phyloP scores from a whole-genome alignment of 805 yeast species.

The Diddensiella caesifluorescens region DNA sequence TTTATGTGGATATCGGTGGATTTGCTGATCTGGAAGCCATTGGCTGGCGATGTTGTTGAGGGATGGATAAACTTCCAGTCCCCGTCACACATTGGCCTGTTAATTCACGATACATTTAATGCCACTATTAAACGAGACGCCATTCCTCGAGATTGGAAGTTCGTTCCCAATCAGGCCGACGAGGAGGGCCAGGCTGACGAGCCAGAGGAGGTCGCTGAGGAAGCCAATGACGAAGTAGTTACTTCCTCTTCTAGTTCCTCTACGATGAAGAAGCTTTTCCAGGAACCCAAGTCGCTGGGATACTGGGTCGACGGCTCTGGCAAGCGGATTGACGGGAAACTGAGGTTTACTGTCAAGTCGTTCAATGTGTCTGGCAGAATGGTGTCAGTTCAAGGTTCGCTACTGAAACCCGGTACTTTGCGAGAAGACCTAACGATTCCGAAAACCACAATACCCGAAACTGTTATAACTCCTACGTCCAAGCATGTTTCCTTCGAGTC shows the following conservation, averaged over 20 bases:
- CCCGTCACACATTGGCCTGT: constrained; percentile 87
- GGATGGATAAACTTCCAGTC: constrained; percentile 90
- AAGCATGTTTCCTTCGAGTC: constrained; percentile 21
- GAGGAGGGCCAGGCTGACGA: constrained; percentile 32
- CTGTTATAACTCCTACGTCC: too few species aligned
- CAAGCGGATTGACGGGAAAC: constrained; percentile 72
- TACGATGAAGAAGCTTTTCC: constrained; percentile 14
- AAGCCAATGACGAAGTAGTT: constrained; percentile 12
- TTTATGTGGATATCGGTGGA: constrained; percentile 84
- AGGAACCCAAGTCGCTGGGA: constrained; percentile 58
- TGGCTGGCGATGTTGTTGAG: constrained; percentile 77
- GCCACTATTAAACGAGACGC: constrained; percentile 81
- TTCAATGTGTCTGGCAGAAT: constrained; percentile 68
- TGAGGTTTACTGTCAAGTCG: constrained; percentile 67
- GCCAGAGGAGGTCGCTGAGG: constrained; percentile 16
- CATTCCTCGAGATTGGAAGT: constrained; percentile 84
- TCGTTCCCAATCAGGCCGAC: constrained; percentile 73
- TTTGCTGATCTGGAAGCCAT: constrained; percentile 84
- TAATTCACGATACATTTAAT: constrained; percentile 89
- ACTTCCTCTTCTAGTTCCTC: background rate
- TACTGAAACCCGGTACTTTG: constrained; percentile 55
- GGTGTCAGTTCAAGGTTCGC: constrained; percentile 83
- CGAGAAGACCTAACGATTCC: constrained; percentile 75
- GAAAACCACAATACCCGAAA: constrained; percentile 34
- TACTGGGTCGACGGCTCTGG: constrained; percentile 82